Conservation (phyloP, 129 eudicot species). For the Flaveria linearis region DNA sequence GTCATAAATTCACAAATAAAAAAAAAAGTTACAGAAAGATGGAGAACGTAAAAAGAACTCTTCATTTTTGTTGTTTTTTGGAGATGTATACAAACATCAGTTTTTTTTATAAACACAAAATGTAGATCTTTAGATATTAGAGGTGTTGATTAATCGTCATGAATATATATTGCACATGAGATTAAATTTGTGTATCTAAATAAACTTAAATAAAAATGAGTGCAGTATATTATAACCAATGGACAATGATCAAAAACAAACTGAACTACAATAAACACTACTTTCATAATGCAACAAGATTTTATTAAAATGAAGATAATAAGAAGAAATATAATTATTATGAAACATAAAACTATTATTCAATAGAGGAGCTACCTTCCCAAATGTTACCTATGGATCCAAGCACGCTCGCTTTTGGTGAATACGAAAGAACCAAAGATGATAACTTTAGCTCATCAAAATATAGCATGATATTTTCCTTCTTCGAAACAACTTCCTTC, state of each 20-base stretch:
- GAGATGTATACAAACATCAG: neutral
- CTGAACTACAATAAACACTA: slow-evolving; percentile 2
- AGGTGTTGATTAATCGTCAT: slow-evolving; percentile 13
- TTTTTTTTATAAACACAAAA: slow-evolving; percentile 15
- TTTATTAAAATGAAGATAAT: slow-evolving; percentile 2
- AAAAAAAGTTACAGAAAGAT: slow-evolving; percentile 24
- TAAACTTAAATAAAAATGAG: neutral
- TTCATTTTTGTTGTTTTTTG: neutral
- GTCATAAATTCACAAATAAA: slow-evolving; percentile 33
- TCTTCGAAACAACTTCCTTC: slow-evolving; percentile 68
- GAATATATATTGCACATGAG: neutral
- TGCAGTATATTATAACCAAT: neutral
- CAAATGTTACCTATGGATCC: slow-evolving; percentile 84
- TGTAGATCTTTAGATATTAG: slow-evolving; percentile 1
- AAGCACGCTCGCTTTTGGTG: slow-evolving; percentile 87
- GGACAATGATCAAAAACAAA: neutral
- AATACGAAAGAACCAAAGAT: slow-evolving; percentile 67
- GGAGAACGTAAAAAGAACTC: neutral
- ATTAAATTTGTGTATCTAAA: neutral
- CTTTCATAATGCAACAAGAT: slow-evolving; percentile 8
- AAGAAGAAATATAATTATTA: slow-evolving; percentile 12
- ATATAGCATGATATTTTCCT: slow-evolving; percentile 38
- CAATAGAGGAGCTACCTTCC: slow-evolving; percentile 30
- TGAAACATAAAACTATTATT: neutral
- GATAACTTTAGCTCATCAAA: slow-evolving; percentile 70